Percentiles rank a stretch among this genome's conserved stretches.
These are phyloP conservation scores for Saccharomyces cerevisiae DNA, from an alignment of 805 yeast species.

Conservation along the genomic window DNA sequence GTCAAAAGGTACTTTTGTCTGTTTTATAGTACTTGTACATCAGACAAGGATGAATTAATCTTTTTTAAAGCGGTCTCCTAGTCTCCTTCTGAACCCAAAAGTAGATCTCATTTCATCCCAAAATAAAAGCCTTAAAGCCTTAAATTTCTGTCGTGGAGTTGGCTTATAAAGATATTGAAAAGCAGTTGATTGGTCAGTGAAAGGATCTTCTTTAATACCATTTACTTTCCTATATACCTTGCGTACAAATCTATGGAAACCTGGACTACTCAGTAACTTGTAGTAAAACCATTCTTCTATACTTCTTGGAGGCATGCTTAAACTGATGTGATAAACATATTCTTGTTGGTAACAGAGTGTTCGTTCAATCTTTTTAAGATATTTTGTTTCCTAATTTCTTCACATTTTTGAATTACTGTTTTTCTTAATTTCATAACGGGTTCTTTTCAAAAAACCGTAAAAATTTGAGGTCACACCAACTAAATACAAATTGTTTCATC, in stretches of 20 bases:
- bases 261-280: conserved; percentile 46
- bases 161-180: conserved; percentile 36
- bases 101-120: conserved; percentile 50
- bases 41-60: conserved; percentile 4
- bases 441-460: too few species aligned
- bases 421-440: not conserved
- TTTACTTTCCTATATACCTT: conserved; percentile 56
- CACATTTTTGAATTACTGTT: not conserved
- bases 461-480: not conserved
- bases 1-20: not conserved
- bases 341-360: conserved; percentile 6
- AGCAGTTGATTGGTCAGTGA: conserved; percentile 16
- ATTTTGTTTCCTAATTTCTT: not conserved
- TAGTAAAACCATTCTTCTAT: conserved; percentile 43
- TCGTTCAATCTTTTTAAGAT: not conserved
- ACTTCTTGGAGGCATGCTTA: conserved; percentile 23
- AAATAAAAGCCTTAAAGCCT: conserved; percentile 54
- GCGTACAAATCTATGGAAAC: conserved; percentile 57
- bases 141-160: conserved; percentile 44
- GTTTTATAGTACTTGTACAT: not conserved
- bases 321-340: not conserved
- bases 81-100: conserved; percentile 38
- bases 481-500: not conserved
- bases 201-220: conserved; percentile 40
- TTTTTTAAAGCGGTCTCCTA: conserved; percentile 10